Evolutionary conservation across 2,329 filamentous ascomycete species (phyloP).

Genomic region (Ascochyta rabiei): DNA sequence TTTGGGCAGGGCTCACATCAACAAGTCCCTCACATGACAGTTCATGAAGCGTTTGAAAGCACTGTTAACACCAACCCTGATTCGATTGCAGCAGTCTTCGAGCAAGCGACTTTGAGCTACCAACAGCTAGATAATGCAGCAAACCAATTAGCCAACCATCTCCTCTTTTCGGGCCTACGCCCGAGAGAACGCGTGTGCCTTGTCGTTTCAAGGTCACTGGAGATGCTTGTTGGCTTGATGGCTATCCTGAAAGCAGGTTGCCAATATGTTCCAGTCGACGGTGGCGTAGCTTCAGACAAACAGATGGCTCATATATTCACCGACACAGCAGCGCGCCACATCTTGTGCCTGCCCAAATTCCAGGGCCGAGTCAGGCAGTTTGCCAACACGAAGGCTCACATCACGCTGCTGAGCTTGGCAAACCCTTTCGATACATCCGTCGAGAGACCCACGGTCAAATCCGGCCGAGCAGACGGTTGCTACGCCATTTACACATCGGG

Average conservation of each 20-base stretch:
- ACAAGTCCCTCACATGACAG: slow-evolving; percentile 20
- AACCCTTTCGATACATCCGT: slow-evolving; percentile 23
- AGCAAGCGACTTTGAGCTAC: slow-evolving; percentile 22
- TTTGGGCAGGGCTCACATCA: slow-evolving; percentile 33
- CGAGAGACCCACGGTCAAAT: slow-evolving; percentile 22
- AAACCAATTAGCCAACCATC: slow-evolving; percentile 22
- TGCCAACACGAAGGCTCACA: slow-evolving; percentile 15
- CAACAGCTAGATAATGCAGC: slow-evolving; percentile 20
- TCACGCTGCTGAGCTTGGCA: slow-evolving; percentile 25
- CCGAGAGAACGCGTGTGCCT: slow-evolving; percentile 58
- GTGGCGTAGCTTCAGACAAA: slow-evolving; percentile 49
- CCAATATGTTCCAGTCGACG: slow-evolving; percentile 66
- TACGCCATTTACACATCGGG: slow-evolving; percentile 61
- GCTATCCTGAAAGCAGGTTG: slow-evolving; percentile 63
- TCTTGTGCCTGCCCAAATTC: slow-evolving; percentile 55
- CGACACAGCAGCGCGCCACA: slow-evolving; percentile 53
- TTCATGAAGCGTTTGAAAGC: slow-evolving; percentile 38
- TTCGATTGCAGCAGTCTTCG: slow-evolving; percentile 29
- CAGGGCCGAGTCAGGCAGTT: slow-evolving; percentile 33
- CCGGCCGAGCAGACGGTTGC: slow-evolving; percentile 33
- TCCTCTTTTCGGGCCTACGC: slow-evolving; percentile 32
- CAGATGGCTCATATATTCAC: slow-evolving; percentile 56
- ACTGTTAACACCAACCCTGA: slow-evolving; percentile 31
- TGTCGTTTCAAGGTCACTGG: slow-evolving; percentile 61
- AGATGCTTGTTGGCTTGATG: slow-evolving; percentile 64